These are phyloP conservation scores for Asterella californica DNA, from an alignment of 225 moss, liverwort and hornwort species.

Conservation along the genomic window DNA sequence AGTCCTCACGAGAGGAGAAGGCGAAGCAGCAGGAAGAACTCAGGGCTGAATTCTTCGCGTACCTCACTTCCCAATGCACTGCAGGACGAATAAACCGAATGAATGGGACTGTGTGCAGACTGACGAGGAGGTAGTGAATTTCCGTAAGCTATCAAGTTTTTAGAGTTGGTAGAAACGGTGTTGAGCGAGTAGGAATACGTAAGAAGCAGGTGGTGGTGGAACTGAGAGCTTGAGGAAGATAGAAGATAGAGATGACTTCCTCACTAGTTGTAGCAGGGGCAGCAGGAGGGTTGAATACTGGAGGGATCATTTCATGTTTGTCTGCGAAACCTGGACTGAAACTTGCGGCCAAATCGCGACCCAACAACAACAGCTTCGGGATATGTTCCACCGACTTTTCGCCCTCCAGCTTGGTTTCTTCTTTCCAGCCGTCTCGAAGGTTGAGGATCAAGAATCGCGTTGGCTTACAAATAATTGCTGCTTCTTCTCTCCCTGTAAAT, in stretches of 20 bases:
- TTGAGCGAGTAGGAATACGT: no score
- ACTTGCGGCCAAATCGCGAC: conserved; percentile 7
- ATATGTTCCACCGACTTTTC: background rate
- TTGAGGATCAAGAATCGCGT: background rate
- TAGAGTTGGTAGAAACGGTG: no score
- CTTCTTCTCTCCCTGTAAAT: background rate
- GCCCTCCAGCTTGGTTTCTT: conserved; percentile 2
- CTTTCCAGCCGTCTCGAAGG: conserved; percentile 11
- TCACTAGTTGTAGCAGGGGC: conserved; percentile 4
- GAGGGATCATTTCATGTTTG: conserved; percentile 1
- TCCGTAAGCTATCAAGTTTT: no score
- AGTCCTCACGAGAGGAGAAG: no score
- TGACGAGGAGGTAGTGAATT: no score
- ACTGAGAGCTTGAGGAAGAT: no score
- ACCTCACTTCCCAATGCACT: no score
- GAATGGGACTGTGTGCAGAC: no score
- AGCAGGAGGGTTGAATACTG: background rate
- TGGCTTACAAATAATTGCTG: background rate
- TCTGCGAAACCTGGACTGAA: background rate
- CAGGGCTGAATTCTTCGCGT: no score
- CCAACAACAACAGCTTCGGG: background rate
- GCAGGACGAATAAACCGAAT: no score
- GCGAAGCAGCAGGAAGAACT: no score
- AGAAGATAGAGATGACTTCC: conserved; percentile 18
- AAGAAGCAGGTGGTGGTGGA: no score